phyloP scores from a whole-genome alignment of 805 yeast species.

The Teunomyces lycoperdinae region DNA sequence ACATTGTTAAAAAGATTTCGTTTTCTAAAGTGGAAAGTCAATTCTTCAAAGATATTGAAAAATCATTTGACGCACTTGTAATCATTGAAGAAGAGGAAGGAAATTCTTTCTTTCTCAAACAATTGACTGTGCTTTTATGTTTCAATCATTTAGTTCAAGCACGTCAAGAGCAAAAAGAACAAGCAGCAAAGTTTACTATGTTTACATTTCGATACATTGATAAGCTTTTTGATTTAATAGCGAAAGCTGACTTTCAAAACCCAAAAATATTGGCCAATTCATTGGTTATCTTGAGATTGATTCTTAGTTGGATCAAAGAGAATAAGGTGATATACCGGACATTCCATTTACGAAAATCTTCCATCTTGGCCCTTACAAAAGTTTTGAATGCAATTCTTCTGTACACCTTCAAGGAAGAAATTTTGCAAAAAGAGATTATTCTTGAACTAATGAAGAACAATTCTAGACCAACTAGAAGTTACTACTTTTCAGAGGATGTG shows the following conservation, averaged over 20 bases:
- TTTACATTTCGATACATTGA: conserved; percentile 22
- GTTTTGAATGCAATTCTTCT: conserved; percentile 15
- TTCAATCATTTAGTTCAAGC: conserved; percentile 14
- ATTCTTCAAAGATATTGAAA: conserved; percentile 17
- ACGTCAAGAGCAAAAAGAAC: conserved; percentile 7
- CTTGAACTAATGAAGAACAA: conserved; percentile 9
- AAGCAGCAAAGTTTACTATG: conserved; percentile 9
- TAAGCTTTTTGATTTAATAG: conserved; percentile 12
- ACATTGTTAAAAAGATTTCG: conserved; percentile 18
- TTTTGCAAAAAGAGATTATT: conserved; percentile 23
- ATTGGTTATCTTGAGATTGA: conserved; percentile 36
- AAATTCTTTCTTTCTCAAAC: conserved; percentile 17
- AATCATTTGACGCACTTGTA: conserved; percentile 11
- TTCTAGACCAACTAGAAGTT: conserved; percentile 46
- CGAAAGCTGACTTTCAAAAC: background rate
- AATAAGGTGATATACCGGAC: conserved; percentile 29
- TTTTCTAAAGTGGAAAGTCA: conserved; percentile 22
- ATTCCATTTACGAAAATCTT: conserved; percentile 9
- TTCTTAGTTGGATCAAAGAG: conserved; percentile 57
- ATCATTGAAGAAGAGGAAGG: conserved; percentile 8
- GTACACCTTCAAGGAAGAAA: conserved; percentile 11
- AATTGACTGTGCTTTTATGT: conserved; percentile 22
- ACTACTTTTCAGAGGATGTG: conserved; percentile 65
- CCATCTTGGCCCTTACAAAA: conserved; percentile 10
- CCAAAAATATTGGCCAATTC: conserved; percentile 7